A percentile compares a stretch with the other conserved stretches of the same genome.
Conservation (phyloP, 768 basidiomycete genomes). For the Hysterangium stoloniferum region DNA sequence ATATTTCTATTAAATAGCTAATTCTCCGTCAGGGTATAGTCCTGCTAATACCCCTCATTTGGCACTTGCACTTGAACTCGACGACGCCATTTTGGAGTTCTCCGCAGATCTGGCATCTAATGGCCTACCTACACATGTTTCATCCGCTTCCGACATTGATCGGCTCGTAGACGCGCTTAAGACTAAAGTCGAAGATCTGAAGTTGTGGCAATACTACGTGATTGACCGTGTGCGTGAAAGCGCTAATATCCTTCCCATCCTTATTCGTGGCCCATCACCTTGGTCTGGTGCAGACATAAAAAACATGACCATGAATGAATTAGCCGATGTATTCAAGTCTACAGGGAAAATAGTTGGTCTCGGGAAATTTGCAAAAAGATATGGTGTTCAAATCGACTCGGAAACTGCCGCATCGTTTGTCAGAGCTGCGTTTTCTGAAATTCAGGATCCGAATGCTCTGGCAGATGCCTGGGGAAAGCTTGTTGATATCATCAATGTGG, state of each 20-base stretch:
- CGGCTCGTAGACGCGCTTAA: slow-evolving; percentile 56
- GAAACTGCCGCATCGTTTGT: slow-evolving; percentile 66
- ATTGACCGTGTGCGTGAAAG: slow-evolving; percentile 66
- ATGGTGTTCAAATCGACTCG: slow-evolving; percentile 56
- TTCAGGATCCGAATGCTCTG: slow-evolving; percentile 43
- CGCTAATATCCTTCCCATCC: slow-evolving; percentile 44
- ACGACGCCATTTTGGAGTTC: slow-evolving; percentile 77
- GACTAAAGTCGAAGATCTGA: slow-evolving; percentile 49
- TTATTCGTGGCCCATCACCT: slow-evolving; percentile 36
- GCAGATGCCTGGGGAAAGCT: slow-evolving; percentile 68
- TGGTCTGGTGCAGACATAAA: slow-evolving; percentile 59
- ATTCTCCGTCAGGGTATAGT: slow-evolving; percentile 59
- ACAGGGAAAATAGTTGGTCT: slow-evolving; percentile 52
- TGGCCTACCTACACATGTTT: slow-evolving; percentile 66
- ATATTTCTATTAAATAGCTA: neutral
- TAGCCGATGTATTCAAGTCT: slow-evolving; percentile 55
- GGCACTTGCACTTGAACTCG: slow-evolving; percentile 85
- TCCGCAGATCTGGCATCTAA: slow-evolving; percentile 55
- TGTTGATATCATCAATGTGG: slow-evolving; percentile 82
- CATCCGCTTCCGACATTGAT: slow-evolving; percentile 60
- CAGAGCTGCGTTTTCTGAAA: slow-evolving; percentile 52
- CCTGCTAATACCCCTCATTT: slow-evolving; percentile 89
- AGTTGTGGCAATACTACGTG: slow-evolving; percentile 94
- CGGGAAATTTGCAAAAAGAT: slow-evolving; percentile 55
- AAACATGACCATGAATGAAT: slow-evolving; percentile 52